Conservation (phyloP, 2,329 filamentous ascomycete genomes). For the Ascochyta clinopodiicola region DNA sequence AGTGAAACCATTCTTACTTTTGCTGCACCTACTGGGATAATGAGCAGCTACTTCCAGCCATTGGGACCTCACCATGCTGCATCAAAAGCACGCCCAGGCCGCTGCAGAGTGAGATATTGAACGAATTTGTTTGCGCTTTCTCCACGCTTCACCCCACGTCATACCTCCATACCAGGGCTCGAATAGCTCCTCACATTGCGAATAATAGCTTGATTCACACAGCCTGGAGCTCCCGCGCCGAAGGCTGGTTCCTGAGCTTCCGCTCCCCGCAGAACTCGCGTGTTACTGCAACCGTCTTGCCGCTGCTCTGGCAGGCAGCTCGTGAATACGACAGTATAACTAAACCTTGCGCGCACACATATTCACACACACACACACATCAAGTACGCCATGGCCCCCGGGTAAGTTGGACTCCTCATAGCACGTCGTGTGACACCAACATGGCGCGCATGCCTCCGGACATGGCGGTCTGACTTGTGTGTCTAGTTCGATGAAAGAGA, state of each 20-base stretch:
- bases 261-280: neutral
- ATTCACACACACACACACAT: neutral
- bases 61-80: constrained; percentile 3
- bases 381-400: constrained; percentile 7
- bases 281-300: neutral
- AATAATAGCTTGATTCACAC: neutral
- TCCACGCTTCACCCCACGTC: constrained; percentile 19
- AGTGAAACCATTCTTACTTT: constrained; percentile 15
- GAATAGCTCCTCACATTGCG: neutral
- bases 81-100: constrained; percentile 15
- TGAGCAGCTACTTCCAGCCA: constrained; percentile 8
- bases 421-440: neutral
- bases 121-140: constrained; percentile 11
- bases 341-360: constrained; percentile 1
- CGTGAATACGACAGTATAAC: constrained; percentile 4
- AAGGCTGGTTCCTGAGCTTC: neutral
- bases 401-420: neutral
- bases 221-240: neutral
- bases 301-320: constrained; percentile 1
- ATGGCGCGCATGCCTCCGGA: neutral
- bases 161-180: constrained; percentile 8
- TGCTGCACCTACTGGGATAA: constrained; percentile 9
- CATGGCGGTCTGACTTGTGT: neutral
- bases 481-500: constrained; percentile 57
- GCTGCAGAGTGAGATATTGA: constrained; percentile 1